Base-by-base conservation (phyloP, 2,329 filamentous ascomycete species). In the Madurella fahalii region DNA sequence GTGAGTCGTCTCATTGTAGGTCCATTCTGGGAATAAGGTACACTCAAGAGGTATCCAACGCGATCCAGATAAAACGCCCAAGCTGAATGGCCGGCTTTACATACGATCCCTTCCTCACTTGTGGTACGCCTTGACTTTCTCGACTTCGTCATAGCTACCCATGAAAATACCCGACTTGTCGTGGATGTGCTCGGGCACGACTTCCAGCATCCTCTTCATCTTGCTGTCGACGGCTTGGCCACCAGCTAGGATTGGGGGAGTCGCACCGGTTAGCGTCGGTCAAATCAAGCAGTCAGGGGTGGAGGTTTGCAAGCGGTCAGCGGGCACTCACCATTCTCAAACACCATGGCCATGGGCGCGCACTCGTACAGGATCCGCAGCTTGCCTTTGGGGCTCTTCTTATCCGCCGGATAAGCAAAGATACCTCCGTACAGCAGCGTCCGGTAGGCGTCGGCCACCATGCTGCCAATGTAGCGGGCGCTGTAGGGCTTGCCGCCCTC, bases 311-410 rank as follows among this genome's bases (percentile, higher is more conserved):
- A n/a, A n/a, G 17, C 7, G 3, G 9, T 9, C 12, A 17, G 9
- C 13, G 5, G 37, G 13, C 41, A 77, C 86, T 75, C 73, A 93
- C 89, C 94, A 74, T 99, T 96, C 76, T 99, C 94, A 72, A 99
- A 97, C 7, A 99, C 83, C 86, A 97, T 89, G 20, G 94, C 94
- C 94, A 99, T 99, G 40, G 94, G 94, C 13, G 94, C 94, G 70
- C 94, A 99, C 78, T 99, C 94, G 75, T 99, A 99, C 65, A 99
- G 72, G 63, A 99, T 99, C 62, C 94, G 83, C 63, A 99, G 82
- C 80, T 99, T 99, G 64, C 94, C 94, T 84, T 97, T 99, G 61
- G 92, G 90, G 68, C 88, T 95, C 85, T 99, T 97, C 79, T 92
- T 95, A 70, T 99, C 94, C 13, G 93, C 90, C 0, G 94, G 94